Evolutionary conservation across 2,329 filamentous ascomycete genomes (phyloP).

Genomic region (Aureobasidium sp.): DNA sequence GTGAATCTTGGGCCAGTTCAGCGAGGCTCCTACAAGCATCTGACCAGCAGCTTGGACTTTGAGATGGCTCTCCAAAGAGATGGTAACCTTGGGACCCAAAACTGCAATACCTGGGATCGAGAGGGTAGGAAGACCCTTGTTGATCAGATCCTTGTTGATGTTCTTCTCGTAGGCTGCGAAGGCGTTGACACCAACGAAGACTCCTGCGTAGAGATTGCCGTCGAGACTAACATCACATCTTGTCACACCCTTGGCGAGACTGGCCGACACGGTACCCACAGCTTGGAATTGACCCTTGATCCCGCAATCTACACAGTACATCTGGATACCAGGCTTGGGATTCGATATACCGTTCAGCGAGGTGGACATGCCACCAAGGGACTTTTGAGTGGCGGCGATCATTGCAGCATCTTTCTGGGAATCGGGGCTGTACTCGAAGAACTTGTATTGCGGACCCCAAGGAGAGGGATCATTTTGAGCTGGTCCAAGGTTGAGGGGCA

Average conservation of each 20-base stretch:
- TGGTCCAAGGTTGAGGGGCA: constrained; percentile 20
- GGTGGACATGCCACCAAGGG: constrained; percentile 15
- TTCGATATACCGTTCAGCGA: constrained; percentile 21
- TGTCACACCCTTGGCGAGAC: constrained; percentile 20
- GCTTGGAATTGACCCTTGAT: constrained; percentile 21
- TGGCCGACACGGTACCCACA: constrained; percentile 23
- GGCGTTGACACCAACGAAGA: constrained; percentile 25
- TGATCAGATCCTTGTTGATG: constrained; percentile 22
- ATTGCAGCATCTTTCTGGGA: constrained; percentile 5
- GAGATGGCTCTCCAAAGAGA: constrained; percentile 16
- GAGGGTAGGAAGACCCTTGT: constrained; percentile 22
- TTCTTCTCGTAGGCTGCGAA: constrained; percentile 23
- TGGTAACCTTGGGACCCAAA: constrained; percentile 20
- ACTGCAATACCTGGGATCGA: constrained; percentile 23
- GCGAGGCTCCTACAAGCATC: constrained; percentile 20
- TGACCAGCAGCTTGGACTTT: constrained; percentile 23
- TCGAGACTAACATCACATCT: constrained; percentile 20
- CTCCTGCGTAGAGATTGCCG: constrained; percentile 23
- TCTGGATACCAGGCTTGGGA: constrained; percentile 23
- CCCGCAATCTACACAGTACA: constrained; percentile 26
- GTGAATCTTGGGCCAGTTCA: constrained; percentile 21
- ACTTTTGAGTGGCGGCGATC: constrained; percentile 16
- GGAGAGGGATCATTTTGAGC: constrained; percentile 19
- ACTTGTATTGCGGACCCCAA: constrained; percentile 21
- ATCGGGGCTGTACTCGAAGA: constrained; percentile 20